Evolutionary conservation across 495 filamentous ascomycete species (phyloP), one percentile per base, ranked within the genome.

Genomic region (Barbatosphaeria neglecta): DNA sequence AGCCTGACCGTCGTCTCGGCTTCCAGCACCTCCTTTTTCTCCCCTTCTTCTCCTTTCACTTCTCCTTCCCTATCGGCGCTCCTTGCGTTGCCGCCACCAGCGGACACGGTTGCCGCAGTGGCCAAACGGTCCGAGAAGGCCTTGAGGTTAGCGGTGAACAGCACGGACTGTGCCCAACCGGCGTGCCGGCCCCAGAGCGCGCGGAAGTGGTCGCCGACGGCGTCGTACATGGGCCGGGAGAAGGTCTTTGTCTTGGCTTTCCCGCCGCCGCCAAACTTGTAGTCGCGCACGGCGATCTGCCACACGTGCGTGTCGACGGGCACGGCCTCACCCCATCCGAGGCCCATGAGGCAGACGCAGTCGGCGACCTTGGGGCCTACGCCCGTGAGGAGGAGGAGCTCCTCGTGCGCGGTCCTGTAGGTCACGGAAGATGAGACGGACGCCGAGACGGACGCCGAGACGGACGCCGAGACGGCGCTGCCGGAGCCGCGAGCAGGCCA

Each of bases 241-340:
- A 99, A 70, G 24, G 85, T 89, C 53, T 89, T 90, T 51, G 87
- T 76, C 52, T 87, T 87, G 19, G 75, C 59, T 24, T 86, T 92
- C n/a, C n/a, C n/a, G n/a, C n/a, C n/a, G n/a, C n/a, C n/a, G 3
- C 86, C 86, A 47, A 97, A 95, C 31, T 82, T 84, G 63, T 99
- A 99, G 61, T 97, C 93, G 39, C 92, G 72, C 58, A 90, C 87
- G 1, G 92, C 92, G 50, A 99, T 96, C 67, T 99, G 89, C 89
- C 89, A 95, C 24, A 98, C 90, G 72, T 99, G 92, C 3, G 92
- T 99, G 65, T 99, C 92, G 23, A 99, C 83, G 1, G 92, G 92
- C 2, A 99, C 88, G 5, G 88, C 78, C 61, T 96, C 92, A 6
- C 84, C 81, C 88, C 93, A 97, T n/a, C 90, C 90, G 5, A 99